Evolutionary conservation across 2,329 filamentous ascomycete genomes (phyloP), one percentile per base, ranked within the genome.

Genomic region (Scedosporium aurantiacum): DNA sequence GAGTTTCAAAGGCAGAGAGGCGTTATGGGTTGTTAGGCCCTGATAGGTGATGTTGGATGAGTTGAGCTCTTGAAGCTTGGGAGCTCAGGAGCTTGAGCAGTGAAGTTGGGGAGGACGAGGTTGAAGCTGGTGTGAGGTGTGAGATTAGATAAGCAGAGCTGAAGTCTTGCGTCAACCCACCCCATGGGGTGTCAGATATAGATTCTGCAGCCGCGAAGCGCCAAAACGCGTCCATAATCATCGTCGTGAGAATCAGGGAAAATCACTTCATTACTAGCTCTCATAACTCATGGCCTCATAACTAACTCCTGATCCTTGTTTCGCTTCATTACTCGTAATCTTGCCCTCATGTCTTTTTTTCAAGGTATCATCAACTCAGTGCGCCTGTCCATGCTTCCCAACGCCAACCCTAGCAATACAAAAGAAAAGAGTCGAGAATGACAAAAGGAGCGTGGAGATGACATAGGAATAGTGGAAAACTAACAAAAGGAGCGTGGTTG

Each of bases 1-100:
- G 79, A 37, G 79, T 47, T 18, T 14, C 4, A 6, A n/a, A 2
- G 43, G 43, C 18, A 21, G 43, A 4, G 14, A 6, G 3, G 43
- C 1, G 5, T 47, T 47, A 21, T 7, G 43, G 16, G n/a, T 18
- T 4, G 43, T 4, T 21, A 4, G 16, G 18, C 43, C 6, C 18
- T 21, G 43, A 37, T 47, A 47, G 43, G 18, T 47, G 43, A 16
- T 47, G 16, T 18, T 47, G 10, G 18, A 14, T 21, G 4, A 2
- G 16, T 47, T n/a, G 43, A 43, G 40, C 43, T 21, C n/a, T 47
- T 18, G 43, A 47, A 47, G 43, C 43, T 47, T 47, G 16, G 43
- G 43, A 21, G 18, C n/a, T 18, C 7, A 14, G n/a, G n/a, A 47
- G 5, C n/a, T 47, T 47, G n/a, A n/a, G n/a, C n/a, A n/a, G n/a